These are phyloP conservation scores for Mucor saturninus DNA, from an alignment of 371 early-diverging fungal genomes.

Conservation along the genomic window DNA sequence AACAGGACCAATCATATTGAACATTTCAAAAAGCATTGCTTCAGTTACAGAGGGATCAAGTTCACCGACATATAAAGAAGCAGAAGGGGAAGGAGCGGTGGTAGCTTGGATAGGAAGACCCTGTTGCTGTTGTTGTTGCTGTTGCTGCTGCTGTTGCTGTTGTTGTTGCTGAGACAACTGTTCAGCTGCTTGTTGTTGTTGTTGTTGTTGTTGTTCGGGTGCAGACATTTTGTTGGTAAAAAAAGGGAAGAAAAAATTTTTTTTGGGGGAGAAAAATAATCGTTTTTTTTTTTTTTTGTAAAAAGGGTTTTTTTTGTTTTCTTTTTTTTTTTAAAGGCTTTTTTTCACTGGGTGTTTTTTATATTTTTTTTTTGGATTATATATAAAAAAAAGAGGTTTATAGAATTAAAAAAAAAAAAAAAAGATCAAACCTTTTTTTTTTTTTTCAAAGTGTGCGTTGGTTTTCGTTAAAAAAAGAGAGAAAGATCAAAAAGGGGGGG, in stretches of 20 bases:
- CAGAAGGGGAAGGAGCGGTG: slow-evolving; percentile 56
- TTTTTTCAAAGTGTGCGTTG: too few species aligned
- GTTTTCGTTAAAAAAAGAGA: too few species aligned
- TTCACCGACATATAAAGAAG: slow-evolving; percentile 90
- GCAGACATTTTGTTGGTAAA: slow-evolving; percentile 1
- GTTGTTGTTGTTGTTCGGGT: not conserved
- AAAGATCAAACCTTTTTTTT: too few species aligned
- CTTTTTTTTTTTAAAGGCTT: not conserved
- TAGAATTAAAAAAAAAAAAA: slow-evolving; percentile 6
- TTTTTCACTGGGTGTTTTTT: slow-evolving; percentile 4
- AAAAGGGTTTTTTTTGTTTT: not conserved
- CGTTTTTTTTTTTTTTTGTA: slow-evolving; percentile 1
- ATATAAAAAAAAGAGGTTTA: not conserved
- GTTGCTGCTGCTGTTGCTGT: slow-evolving; percentile 15
- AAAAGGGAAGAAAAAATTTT: not conserved
- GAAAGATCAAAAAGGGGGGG: too few species aligned
- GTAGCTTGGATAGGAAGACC: slow-evolving; percentile 31
- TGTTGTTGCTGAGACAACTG: slow-evolving; percentile 1
- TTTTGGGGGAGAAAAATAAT: slow-evolving; percentile 4
- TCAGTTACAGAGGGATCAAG: slow-evolving; percentile 94
- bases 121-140: not conserved
- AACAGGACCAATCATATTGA: slow-evolving; percentile 93
- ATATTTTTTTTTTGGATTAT: not conserved
- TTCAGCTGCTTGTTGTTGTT: too few species aligned
- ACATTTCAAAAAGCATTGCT: slow-evolving; percentile 95